These are phyloP conservation scores for Botrytis squamosa DNA, from an alignment of 2,329 filamentous ascomycete species.

Conservation along the genomic window DNA sequence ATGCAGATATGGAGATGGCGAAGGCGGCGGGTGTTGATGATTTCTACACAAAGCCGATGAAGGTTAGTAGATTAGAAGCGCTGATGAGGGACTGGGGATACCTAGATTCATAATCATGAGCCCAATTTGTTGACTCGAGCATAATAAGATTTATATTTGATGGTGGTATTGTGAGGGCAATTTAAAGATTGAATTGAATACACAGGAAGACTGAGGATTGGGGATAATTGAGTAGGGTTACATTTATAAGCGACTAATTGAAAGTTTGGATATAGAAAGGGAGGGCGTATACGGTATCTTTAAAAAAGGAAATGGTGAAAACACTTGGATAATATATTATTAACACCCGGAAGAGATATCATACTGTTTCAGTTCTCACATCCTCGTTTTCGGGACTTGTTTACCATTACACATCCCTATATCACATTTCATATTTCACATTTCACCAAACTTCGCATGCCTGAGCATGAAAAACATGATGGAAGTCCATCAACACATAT, in stretches of 20 bases:
- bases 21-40: constrained; percentile 53
- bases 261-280: neutral
- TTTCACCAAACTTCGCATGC: neutral
- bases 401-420: no score
- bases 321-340: neutral
- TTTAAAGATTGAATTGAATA: neutral
- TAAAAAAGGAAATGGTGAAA: no score
- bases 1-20: constrained; percentile 49
- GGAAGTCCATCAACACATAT: neutral
- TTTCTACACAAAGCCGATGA: constrained; percentile 53
- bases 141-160: neutral
- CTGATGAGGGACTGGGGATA: constrained; percentile 18
- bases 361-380: no score
- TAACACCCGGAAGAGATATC: neutral
- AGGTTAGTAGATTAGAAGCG: constrained; percentile 7
- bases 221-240: neutral
- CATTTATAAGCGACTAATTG: no score
- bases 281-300: neutral
- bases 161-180: neutral
- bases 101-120: neutral
- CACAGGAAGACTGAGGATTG: neutral
- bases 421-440: neutral
- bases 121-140: neutral
- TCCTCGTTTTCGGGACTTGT: neutral
- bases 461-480: no score